Percentiles rank a stretch among this genome's conserved stretches.
phyloP scores from a whole-genome alignment of 768 basidiomycete genomes.

The Chalciporus pseudorubinellus region DNA sequence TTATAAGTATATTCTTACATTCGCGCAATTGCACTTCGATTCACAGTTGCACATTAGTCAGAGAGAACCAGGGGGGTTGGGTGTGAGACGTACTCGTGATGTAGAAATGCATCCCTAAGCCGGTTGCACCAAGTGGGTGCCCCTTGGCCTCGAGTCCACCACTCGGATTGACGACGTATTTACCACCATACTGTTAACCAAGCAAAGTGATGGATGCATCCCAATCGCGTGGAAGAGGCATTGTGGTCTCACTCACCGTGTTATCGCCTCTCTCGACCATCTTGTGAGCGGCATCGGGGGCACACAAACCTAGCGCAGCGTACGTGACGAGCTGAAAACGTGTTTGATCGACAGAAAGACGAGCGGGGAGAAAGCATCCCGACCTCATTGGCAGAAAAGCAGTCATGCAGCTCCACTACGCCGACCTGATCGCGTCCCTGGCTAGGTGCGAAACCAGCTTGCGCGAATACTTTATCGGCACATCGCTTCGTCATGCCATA shows the following conservation, averaged over 20 bases:
- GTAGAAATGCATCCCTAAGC: conserved; percentile 85
- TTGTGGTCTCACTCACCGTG: conserved; percentile 49
- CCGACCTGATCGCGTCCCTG: conserved; percentile 70
- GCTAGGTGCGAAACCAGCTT: conserved; percentile 66
- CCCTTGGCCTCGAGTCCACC: conserved; percentile 90
- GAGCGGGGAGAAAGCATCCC: conserved; percentile 1
- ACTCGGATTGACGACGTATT: conserved; percentile 81
- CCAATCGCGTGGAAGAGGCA: not conserved
- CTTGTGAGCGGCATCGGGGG: conserved; percentile 63
- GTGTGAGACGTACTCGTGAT: conserved; percentile 57
- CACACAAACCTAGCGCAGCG: conserved; percentile 73
- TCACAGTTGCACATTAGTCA: too few species aligned
- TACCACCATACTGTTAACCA: conserved; percentile 81
- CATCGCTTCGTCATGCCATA: conserved; percentile 71
- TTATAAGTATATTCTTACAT: too few species aligned
- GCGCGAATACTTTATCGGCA: conserved; percentile 65
- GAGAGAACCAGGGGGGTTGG: not conserved
- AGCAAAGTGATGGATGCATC: not conserved
- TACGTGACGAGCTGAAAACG: conserved; percentile 68
- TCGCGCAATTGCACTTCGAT: conserved; percentile 67
- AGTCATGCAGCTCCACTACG: conserved; percentile 86
- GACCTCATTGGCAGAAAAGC: conserved; percentile 82
- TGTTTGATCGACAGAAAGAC: not conserved
- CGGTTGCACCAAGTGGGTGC: conserved; percentile 81
- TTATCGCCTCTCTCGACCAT: conserved; percentile 76